phyloP scores from a whole-genome alignment of 2,329 filamentous ascomycete species.

The Talaromyces sp. region DNA sequence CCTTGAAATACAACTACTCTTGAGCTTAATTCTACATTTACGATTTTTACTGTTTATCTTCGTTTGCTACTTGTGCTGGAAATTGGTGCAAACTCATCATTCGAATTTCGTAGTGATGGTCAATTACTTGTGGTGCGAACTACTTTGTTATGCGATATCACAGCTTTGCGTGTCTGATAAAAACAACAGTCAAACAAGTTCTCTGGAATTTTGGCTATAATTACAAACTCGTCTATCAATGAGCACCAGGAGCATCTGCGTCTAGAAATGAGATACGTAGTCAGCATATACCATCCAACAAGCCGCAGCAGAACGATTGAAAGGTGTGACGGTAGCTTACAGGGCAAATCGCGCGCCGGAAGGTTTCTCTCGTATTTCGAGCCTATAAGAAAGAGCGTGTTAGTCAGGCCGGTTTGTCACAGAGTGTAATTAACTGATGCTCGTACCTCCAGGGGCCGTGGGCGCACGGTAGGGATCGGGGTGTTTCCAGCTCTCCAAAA shows the following conservation, averaged over 20 bases:
- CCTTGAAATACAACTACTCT: conserved; percentile 6
- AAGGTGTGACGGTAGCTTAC: conserved; percentile 43
- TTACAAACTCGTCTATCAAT: conserved; percentile 13
- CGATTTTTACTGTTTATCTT: background rate
- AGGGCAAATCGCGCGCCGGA: conserved; percentile 69
- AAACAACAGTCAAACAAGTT: background rate
- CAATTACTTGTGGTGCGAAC: background rate
- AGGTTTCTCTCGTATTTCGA: conserved; percentile 97
- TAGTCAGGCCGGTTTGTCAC: background rate
- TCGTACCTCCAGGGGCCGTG: conserved; percentile 84
- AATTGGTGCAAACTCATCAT: too few species aligned
- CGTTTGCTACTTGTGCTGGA: too few species aligned
- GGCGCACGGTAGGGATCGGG: conserved; percentile 88
- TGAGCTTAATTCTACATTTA: background rate
- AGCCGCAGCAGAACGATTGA: background rate
- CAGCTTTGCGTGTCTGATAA: background rate
- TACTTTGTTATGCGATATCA: background rate
- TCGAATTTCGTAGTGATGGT: background rate
- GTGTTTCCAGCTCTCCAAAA: conserved; percentile 94
- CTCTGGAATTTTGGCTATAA: background rate
- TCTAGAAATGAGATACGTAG: conserved; percentile 14
- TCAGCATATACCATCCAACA: conserved; percentile 5
- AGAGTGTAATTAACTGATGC: background rate
- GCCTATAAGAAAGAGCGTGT: conserved; percentile 47
- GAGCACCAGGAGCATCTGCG: conserved; percentile 19